Evolutionary conservation across 352 stramenopile genomes (phyloP), one percentile per base, ranked within the genome.

Genomic region (Globisporangium heterothallicum): DNA sequence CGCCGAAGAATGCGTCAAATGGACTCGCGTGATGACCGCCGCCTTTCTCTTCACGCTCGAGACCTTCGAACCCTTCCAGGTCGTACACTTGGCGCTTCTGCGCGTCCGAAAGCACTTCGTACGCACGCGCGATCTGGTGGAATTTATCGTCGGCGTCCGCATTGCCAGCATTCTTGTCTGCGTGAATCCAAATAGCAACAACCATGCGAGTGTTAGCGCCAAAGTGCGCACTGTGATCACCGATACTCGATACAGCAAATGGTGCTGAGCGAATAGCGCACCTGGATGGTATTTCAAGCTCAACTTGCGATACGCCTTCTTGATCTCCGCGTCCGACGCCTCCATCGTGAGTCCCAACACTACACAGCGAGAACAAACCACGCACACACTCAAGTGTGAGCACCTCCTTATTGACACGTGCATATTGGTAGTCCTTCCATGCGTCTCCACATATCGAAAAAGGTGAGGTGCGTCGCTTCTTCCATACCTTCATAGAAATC

Each of bases 261-360:
- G n/a, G n/a, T n/a, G n/a, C n/a, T n/a, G n/a, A n/a, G 30, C 5
- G 66, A 55, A 84, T 7, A 22, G 22, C 61, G 71, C 84, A 70
- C 94, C 86, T 32, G 95, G 95, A 61, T 98, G 95, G 61, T 98
- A 98, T 59, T 98, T 94, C n/a, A 98, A 78, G 47, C 82, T 96
- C 14, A 98, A 69, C 61, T 96, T 97, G 49, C 94, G 81, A 66
- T 98, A 98, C 24, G 94, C 94, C 54, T 93, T 94, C 69, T 98
- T 98, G 63, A 98, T 98, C 64, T 98, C 72, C 9, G 77, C 65
- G n/a, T 96, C 81, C 0, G 71, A 68, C 1, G 80, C 82, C 53
- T 94, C 82, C 81, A 92, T 91, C 0, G 70, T 86, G 18, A 94
- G 55, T 2, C 80, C 82, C 24, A 94, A 53, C 6, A 77, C 80